Evolutionary conservation across 1,284 basidiomycete species (phyloP), one percentile per base, ranked within the genome.

Genomic region (Tilletia caries): DNA sequence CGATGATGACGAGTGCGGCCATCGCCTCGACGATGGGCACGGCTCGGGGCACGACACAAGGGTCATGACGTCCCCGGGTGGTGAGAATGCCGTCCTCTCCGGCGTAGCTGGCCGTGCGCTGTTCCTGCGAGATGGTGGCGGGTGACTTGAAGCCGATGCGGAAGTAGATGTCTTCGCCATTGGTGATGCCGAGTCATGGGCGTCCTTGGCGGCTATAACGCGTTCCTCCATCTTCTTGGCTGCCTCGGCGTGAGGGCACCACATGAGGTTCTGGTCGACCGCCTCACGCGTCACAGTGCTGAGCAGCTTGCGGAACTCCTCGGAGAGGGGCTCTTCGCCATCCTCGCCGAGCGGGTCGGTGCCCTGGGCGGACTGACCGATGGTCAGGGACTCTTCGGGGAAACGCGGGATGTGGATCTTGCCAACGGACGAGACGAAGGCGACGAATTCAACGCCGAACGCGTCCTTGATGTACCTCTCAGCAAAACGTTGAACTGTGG

Each of bases 21-120:
- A 99, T 98, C 0, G 93, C 90, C 86, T 99, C 96, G 34, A 98
- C 95, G 79, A 99, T 99, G 52, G 96, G 95, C 29, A 99, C 93
- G 8, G 96, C 96, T 52, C 87, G 79, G 37, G 96, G 95, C 6
- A 98, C 94, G 62, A 99, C 96, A 82, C 96, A 99, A 13, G 96
- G 95, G 84, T 98, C 95, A 84, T 97, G 95, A 70, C 96, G 88
- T 12, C 96, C 96, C 64, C 93, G 88, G 32, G 95, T 92, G 41
- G 92, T 93, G 60, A 99, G 88, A 37, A 88, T 89, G 34, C 96
- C 96, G 0, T 88, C 86, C 20, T 90, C 91, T 44, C 96, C 96
- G 79, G 95, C 90, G 85, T 99, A 99, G 84, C 91, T 91, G 3
- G 91, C 92, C 8, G 96, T 99, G 62, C 86, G 80, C 85, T 99